A percentile compares a stretch with the other conserved stretches of the same genome.
Evolutionary conservation across 352 stramenopile species (phyloP).

Genomic region (Globisporangium mamillatum): DNA sequence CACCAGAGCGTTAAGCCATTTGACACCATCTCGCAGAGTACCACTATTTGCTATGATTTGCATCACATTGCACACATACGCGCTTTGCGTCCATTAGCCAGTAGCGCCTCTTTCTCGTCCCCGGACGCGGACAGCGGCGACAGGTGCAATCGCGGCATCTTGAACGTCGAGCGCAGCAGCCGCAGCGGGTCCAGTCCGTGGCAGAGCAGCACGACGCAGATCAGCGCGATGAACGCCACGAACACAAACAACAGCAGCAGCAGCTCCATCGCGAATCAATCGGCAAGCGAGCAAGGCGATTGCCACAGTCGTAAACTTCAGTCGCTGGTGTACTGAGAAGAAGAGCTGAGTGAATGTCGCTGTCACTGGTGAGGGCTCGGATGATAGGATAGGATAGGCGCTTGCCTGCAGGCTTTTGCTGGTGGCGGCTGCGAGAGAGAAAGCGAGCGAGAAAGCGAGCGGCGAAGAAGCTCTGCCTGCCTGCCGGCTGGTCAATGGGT

Average conservation of each 20-base stretch:
- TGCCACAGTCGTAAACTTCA: neutral
- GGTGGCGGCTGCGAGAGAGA: slow-evolving; percentile 2
- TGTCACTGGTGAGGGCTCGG: neutral
- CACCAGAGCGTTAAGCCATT: neutral
- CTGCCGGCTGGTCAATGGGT: neutral
- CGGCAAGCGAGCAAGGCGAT: neutral
- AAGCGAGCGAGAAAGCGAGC: neutral
- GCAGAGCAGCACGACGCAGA: slow-evolving; percentile 44
- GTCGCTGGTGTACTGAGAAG: neutral
- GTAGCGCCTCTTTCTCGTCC: slow-evolving; percentile 48
- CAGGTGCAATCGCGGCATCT: slow-evolving; percentile 44
- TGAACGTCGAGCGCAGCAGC: slow-evolving; percentile 58
- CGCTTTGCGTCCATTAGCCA: slow-evolving; percentile 36
- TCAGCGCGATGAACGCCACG: slow-evolving; percentile 31
- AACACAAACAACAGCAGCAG: slow-evolving; percentile 33
- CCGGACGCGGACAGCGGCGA: slow-evolving; percentile 36
- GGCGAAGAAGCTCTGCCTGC: neutral
- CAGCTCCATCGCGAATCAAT: slow-evolving; percentile 32
- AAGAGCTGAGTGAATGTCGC: neutral
- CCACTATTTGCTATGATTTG: neutral
- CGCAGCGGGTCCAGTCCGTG: slow-evolving; percentile 63
- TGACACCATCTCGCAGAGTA: neutral
- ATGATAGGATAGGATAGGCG: too few relatives aligned
- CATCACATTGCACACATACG: slow-evolving; percentile 22
- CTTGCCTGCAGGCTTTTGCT: neutral